A percentile compares a stretch with the other conserved stretches of the same genome.
Conservation (phyloP, 208 protist genomes). For the Acanthamoeba pearcei region DNA sequence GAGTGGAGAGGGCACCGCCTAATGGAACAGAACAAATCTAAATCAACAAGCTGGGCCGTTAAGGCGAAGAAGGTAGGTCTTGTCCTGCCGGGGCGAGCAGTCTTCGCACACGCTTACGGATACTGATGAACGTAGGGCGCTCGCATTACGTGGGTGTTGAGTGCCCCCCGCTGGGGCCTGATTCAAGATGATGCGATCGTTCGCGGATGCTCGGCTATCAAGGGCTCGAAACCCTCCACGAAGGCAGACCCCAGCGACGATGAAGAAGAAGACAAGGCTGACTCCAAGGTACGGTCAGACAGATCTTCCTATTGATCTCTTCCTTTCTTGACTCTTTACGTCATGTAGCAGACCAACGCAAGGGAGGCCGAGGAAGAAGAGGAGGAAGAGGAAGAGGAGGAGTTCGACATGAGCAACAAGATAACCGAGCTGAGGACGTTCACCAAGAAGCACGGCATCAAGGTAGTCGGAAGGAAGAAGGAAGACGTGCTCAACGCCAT, state of each 20-base stretch:
- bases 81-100: background rate
- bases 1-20: constrained; percentile 15
- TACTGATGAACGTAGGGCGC: background rate
- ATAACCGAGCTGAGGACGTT: background rate
- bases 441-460: constrained; percentile 7
- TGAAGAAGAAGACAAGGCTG: background rate
- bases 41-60: background rate
- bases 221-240: background rate
- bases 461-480: constrained; percentile 13
- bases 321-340: background rate
- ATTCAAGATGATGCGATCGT: background rate
- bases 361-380: background rate
- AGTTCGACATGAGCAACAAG: constrained; percentile 3
- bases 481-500: constrained; percentile 19
- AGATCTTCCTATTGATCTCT: background rate
- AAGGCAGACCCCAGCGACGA: background rate
- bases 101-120: background rate
- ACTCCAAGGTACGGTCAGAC: background rate
- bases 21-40: constrained; percentile 56
- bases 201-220: background rate
- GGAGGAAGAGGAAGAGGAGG: background rate
- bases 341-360: background rate
- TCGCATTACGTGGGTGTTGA: constrained; percentile 16
- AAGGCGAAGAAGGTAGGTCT: background rate
- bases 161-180: background rate